These are phyloP conservation scores for Candida xyloterini DNA, from an alignment of 805 yeast species.

Conservation along the genomic window DNA sequence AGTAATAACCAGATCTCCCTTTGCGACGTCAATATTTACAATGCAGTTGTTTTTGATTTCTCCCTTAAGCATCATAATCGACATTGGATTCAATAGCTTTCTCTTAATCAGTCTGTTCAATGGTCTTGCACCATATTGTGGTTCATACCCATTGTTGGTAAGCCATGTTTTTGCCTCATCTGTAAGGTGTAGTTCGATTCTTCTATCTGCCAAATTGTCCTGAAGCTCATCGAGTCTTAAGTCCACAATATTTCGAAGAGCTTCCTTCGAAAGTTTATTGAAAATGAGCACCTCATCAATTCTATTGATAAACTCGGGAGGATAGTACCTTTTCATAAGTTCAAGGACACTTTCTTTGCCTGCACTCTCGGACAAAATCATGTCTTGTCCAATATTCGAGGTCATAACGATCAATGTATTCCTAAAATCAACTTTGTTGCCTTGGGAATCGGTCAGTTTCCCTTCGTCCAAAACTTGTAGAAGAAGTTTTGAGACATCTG, in stretches of 20 bases:
- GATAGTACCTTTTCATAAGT: conserved; percentile 66
- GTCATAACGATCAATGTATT: conserved; percentile 97
- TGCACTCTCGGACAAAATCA: conserved; percentile 65
- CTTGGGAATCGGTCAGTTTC: conserved; percentile 89
- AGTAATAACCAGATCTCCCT: conserved; percentile 26
- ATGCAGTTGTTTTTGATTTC: conserved; percentile 59
- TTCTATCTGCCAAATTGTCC: conserved; percentile 71
- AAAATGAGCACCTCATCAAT: conserved; percentile 92
- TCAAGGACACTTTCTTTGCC: conserved; percentile 63
- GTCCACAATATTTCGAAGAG: conserved; percentile 78
- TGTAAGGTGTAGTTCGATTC: conserved; percentile 55
- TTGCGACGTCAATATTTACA: conserved; percentile 46
- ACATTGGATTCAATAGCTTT: conserved; percentile 83
- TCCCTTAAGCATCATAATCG: conserved; percentile 74
- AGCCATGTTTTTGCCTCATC: conserved; percentile 74
- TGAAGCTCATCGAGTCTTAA: conserved; percentile 80
- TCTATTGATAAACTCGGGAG: conserved; percentile 95
- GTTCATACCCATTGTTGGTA: conserved; percentile 85
- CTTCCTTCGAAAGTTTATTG: conserved; percentile 77
- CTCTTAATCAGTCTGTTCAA: conserved; percentile 86
- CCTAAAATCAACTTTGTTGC: conserved; percentile 89
- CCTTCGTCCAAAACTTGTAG: conserved; percentile 96
- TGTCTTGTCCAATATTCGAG: conserved; percentile 92
- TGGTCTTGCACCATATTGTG: conserved; percentile 93
- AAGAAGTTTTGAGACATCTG: conserved; percentile 86